Evolutionary conservation across 179 eudicot species (phyloP), one percentile per base, ranked within the genome.

Genomic region (Beta lomatogona): DNA sequence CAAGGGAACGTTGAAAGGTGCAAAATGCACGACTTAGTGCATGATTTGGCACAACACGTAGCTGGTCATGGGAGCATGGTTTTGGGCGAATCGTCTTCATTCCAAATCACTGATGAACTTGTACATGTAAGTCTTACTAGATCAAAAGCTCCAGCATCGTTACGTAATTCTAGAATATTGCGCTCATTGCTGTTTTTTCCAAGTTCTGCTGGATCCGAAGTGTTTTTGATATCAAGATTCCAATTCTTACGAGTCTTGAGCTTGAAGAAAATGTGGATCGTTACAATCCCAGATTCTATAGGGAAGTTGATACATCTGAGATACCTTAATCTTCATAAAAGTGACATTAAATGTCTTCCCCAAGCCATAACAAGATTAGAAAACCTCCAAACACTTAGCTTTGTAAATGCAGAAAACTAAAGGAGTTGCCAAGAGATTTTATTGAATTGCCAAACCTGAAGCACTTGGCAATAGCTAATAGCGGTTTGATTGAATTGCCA

Each of bases 11-110:
- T 65, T 4, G 19, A 15, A 22, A 53, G 36, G 4, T 74, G 41
- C 21, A 83, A 75, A 65, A 76, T 83, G 81, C 78, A 81, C 6
- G 82, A 81, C 45, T 58, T 85, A 31, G 22, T 83, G 73, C 85
- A 85, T 14, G 83, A 83, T 28, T 75, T 87, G 68, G 88, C 86
- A 1, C 64, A 73, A 53, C 16, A 44, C 0, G 50, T 54, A 25
- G 45, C 73, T 6, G 69, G 41, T 25, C 28, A 25, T 25, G 28
- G 28, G 28, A 25, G 28, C 28, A 71, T 69, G 58, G 5, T 65
- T 0, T 54, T 68, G n/a, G 74, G 60, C 41, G 59, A 21, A 0
- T 25, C 28, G 16, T 10, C 73, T 13, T 7, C 53, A 16, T 13
- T 66, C 4, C 46, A 31, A 46, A 5, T 79, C 5, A 55, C 45